Base-by-base conservation (phyloP, 2,329 filamentous ascomycete genomes). In the Monosporascus sp. region DNA sequence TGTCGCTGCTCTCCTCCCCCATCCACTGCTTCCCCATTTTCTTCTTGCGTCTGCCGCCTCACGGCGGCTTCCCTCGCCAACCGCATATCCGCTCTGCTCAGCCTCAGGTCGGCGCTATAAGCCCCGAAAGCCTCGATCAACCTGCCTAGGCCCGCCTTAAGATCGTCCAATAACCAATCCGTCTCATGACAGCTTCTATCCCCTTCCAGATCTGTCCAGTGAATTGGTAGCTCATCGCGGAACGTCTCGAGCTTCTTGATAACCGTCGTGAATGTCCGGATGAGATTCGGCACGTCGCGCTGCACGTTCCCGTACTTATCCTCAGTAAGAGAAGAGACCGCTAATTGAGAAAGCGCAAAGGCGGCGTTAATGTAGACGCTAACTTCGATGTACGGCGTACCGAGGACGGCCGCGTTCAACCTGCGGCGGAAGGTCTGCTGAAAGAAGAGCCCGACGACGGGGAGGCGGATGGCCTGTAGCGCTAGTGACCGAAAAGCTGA, bases 221-320 rank as follows among this genome's bases (percentile, higher is more conserved):
- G 90, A 3, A 83, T 70, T 1, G 82, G 77, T 44, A 87, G 73
- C 2, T 64, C 71, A 7, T 69, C 69, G 59, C 84, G 78, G 65
- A 95, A 91, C 1, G 67, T 72, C 63, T 96, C 87, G 3, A 96
- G 74, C 59, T 84, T 84, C 52, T 75, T 79, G 52, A 91, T 85
- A 0, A 88, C 84, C 0, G 69, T 62, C 0, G 90, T 92, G 56
- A 95, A 82, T 1, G 84, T 83, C 47, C 87, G 82, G 49, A 97
- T 83, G 53, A 96, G 86, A 48, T 73, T 73, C 1, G 88, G 83
- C 2, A 97, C 84, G 59, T 94, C 89, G 44, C 85, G 79, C 60
- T 95, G 87, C n/a, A 95, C 93, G 61, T 90, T 88, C 16, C 93
- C 93, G 65, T 85, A 94, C 47, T 81, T 80, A 67, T 97, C 93